Base-by-base conservation (phyloP, 148 eudicot genomes). In the Salicornia ramosissima region DNA sequence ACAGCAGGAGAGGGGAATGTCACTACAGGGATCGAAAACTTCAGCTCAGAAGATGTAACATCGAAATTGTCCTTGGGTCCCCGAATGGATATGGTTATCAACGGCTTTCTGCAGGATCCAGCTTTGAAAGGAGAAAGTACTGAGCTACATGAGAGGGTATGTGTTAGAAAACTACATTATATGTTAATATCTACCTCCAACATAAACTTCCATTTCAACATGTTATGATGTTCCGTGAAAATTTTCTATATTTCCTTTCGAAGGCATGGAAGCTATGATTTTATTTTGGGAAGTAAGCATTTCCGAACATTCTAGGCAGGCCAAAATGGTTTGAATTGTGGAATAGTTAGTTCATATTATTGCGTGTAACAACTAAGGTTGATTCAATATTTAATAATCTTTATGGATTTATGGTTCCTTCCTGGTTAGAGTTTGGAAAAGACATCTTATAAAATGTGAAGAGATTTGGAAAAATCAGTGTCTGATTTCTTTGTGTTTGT, bases 51-150 rank as follows among this genome's bases (percentile, higher is more conserved):
- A 55, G 74, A 77, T n/a, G 73, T 72, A 55, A 52, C 83, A 42
- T 21, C 68, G 24, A 69, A 80, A 42, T 56, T 83, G 69, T 65
- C 86, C 43, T 78, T 77, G 65, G 80, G 79, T 42, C 84, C 81
- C 59, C 88, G 83, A 69, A 78, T 91, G 42, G 90, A 89, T 76
- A 84, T 82, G 71, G 82, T 89, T 59, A 68, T 86, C 57, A 71
- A 80, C 61, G 82, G 80, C 68, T 89, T 89, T 76, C 67, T 91
- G 80, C 83, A 84, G 67, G 85, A 78, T 77, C 92, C 95, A 47
- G 67, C 79, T 67, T 50, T 94, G 68, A 71, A 79, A 75, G 87
- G 80, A 49, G 82, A 79, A 47, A 76, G 74, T 50, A 53, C 59
- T 45, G 73, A 68, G 63, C 28, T 66, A 36, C 81, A 72, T 72